Percentiles rank a stretch among this genome's conserved stretches.
These are phyloP conservation scores for Leishmania tarentolae DNA, from an alignment of 208 protist species.

Conservation along the genomic window DNA sequence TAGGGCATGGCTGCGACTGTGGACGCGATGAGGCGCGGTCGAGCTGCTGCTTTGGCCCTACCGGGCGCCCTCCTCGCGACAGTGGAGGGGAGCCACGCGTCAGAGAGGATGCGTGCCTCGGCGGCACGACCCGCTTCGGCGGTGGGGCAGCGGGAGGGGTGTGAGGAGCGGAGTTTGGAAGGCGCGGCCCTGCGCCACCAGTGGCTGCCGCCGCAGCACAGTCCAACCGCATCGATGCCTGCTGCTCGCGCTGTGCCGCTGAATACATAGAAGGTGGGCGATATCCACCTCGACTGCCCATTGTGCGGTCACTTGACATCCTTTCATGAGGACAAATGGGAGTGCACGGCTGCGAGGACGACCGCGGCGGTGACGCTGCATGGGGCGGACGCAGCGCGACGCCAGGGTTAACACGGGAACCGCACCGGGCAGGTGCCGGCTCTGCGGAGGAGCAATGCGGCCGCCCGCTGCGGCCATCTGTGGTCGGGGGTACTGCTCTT, in stretches of 20 bases:
- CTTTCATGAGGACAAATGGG: slow-evolving; percentile 3
- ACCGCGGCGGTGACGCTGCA: slow-evolving; percentile 1
- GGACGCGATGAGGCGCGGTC: neutral
- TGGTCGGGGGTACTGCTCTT: neutral
- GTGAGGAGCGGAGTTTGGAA: neutral
- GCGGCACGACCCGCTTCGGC: neutral
- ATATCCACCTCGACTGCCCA: neutral
- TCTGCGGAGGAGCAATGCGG: slow-evolving; percentile 24
- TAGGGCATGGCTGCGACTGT: slow-evolving; percentile 4
- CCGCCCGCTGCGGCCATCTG: slow-evolving; percentile 3
- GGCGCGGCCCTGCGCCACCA: neutral
- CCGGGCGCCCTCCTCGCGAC: neutral
- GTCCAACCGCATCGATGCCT: neutral
- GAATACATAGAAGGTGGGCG: neutral
- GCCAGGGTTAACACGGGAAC: neutral
- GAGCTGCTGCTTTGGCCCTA: neutral
- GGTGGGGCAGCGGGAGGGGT: neutral
- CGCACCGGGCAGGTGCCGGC: slow-evolving; percentile 16
- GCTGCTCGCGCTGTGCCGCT: slow-evolving; percentile 10
- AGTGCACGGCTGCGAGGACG: slow-evolving; percentile 20
- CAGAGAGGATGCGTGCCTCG: neutral
- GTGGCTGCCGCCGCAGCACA: neutral
- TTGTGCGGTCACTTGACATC: slow-evolving; percentile 1
- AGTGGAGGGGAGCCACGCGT: neutral
- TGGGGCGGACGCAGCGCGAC: neutral